Percentiles rank a stretch among this genome's conserved stretches.
These are phyloP conservation scores for Globisporangium solare DNA, from an alignment of 352 stramenopile species.

Conservation along the genomic window DNA sequence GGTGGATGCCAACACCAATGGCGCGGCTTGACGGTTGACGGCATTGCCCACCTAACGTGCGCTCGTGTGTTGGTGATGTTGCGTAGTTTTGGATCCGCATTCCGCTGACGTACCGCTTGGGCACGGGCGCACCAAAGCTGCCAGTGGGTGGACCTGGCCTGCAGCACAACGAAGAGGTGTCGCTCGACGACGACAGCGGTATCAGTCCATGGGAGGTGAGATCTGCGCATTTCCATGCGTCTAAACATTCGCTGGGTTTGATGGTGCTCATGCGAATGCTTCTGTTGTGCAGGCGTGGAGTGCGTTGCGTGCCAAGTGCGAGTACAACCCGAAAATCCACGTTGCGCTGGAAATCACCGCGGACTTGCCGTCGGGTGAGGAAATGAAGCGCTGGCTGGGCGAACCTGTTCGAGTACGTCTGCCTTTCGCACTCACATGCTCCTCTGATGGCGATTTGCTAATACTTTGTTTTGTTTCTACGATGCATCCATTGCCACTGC, in stretches of 20 bases:
- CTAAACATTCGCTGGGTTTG: too few relatives aligned
- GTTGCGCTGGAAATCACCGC: conserved; percentile 85
- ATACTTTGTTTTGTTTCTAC: conserved; percentile 9
- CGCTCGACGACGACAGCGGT: conserved; percentile 19
- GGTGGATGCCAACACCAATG: not conserved
- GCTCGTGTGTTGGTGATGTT: not conserved
- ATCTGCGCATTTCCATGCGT: too few relatives aligned
- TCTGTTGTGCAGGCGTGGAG: conserved; percentile 56
- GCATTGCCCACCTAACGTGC: too few relatives aligned
- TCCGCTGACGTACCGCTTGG: conserved; percentile 38
- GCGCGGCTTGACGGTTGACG: not conserved
- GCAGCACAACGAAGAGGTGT: conserved; percentile 22
- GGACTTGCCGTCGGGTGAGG: conserved; percentile 57
- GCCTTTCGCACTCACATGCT: not conserved
- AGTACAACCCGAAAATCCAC: conserved; percentile 78
- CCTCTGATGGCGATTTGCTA: not conserved
- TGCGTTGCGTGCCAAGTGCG: conserved; percentile 69
- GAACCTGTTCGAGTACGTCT: conserved; percentile 69
- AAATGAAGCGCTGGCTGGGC: conserved; percentile 82
- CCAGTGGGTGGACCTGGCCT: conserved; percentile 20
- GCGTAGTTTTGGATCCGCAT: conserved; percentile 84
- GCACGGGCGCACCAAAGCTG: conserved; percentile 16
- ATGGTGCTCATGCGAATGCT: too few relatives aligned
- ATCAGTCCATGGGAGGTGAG: conserved; percentile 41
- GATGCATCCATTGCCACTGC: not conserved